Evolutionary conservation across 306 rosid species (phyloP).

Genomic region (Herpetospermum pedunculosum): DNA sequence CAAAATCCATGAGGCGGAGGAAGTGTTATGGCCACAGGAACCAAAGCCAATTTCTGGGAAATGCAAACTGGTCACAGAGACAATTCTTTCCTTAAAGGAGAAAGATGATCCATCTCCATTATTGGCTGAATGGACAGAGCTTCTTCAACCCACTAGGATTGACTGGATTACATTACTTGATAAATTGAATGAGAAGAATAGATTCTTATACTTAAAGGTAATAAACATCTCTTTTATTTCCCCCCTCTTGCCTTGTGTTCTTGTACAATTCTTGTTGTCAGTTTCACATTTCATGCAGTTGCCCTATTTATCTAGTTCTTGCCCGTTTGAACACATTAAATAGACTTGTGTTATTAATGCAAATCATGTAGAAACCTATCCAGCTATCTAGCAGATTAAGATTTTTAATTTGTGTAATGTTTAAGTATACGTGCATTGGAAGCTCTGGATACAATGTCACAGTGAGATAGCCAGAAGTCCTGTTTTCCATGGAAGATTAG

Average conservation of each 20-base stretch:
- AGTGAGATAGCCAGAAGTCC: background rate
- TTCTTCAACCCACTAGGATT: conserved; percentile 55
- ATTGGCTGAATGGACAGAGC: conserved; percentile 68
- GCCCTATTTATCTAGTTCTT: background rate
- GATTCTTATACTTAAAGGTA: conserved; percentile 54
- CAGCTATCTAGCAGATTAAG: background rate
- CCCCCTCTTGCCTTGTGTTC: background rate
- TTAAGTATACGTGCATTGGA: background rate
- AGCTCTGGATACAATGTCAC: background rate
- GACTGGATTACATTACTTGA: conserved; percentile 75
- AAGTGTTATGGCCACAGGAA: conserved; percentile 55
- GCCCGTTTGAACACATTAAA: background rate
- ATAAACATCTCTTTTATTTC: background rate
- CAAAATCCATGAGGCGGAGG: conserved; percentile 52
- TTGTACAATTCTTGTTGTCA: background rate
- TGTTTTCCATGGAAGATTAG: background rate
- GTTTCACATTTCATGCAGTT: background rate
- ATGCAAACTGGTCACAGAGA: conserved; percentile 48
- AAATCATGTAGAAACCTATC: background rate
- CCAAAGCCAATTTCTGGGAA: conserved; percentile 58
- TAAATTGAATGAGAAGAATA: conserved; percentile 43
- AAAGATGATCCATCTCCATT: conserved; percentile 36
- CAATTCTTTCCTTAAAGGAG: conserved; percentile 34
- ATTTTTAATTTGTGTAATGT: background rate
- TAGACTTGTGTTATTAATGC: background rate